These are phyloP conservation scores for Talaromyces sp. DNA, from an alignment of 2,329 filamentous ascomycete species.

Conservation along the genomic window DNA sequence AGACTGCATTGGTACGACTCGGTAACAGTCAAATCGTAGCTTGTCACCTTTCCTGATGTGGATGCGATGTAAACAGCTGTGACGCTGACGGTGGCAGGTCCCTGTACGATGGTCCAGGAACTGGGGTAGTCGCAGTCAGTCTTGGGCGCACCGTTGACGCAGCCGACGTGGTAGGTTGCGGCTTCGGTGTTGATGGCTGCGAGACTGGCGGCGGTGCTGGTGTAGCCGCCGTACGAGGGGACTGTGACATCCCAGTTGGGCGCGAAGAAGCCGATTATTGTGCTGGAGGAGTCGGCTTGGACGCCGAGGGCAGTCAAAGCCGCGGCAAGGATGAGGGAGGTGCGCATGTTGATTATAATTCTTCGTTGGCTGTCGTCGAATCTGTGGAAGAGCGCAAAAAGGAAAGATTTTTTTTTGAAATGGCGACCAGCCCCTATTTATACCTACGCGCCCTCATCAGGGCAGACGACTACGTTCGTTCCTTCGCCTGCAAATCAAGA, in stretches of 20 bases:
- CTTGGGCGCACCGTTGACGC: conserved; percentile 24
- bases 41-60: background rate
- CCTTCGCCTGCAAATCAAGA: background rate
- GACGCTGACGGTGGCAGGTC: conserved; percentile 22
- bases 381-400: background rate
- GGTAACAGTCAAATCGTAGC: conserved; percentile 23
- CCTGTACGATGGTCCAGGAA: conserved; percentile 27
- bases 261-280: conserved; percentile 18
- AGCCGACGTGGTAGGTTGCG: conserved; percentile 26
- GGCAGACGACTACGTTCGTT: background rate
- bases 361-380: background rate
- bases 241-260: conserved; percentile 15
- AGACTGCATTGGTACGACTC: conserved; percentile 21
- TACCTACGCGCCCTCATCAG: background rate
- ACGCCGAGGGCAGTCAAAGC: background rate
- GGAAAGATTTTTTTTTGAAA: background rate
- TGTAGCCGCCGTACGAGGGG: conserved; percentile 11
- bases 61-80: conserved; percentile 23
- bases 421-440: background rate
- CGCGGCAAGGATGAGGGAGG: background rate
- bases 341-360: background rate
- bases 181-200: conserved; percentile 22
- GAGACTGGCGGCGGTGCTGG: conserved; percentile 26
- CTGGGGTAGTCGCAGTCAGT: conserved; percentile 22
- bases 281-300: conserved; percentile 12